Conservation (phyloP, 2,329 filamentous ascomycete genomes). For the Botrytis tulipae region DNA sequence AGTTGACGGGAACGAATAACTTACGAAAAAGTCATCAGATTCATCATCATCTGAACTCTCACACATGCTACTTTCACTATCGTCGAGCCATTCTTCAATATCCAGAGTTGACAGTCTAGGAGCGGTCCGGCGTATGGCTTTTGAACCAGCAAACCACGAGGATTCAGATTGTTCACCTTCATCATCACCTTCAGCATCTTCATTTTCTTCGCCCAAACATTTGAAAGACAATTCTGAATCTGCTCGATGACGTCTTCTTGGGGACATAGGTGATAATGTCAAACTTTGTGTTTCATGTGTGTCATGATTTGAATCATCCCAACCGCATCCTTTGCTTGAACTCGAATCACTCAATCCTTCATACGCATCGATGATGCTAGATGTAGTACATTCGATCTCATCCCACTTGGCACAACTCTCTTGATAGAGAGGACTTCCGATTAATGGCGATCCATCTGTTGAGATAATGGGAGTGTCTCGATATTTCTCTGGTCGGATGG, state of each 20-base stretch:
- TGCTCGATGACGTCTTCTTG: conserved; percentile 12
- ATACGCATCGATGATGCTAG: conserved; percentile 26
- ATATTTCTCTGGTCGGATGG: conserved; percentile 23
- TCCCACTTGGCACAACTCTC: conserved; percentile 21
- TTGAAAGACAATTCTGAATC: conserved; percentile 34
- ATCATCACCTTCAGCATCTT: background rate
- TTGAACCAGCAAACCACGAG: conserved; percentile 25
- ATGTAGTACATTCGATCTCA: conserved; percentile 21
- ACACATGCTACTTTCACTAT: conserved; percentile 25
- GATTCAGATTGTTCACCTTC: conserved; percentile 18
- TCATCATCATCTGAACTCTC: conserved; percentile 25
- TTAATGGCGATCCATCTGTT: conserved; percentile 28
- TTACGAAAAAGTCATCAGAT: conserved; percentile 29
- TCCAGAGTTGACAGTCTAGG: conserved; percentile 16
- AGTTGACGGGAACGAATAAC: conserved; percentile 12
- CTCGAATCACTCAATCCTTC: conserved; percentile 12
- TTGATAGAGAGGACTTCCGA: conserved; percentile 26
- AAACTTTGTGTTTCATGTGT: conserved; percentile 5
- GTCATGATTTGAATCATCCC: background rate
- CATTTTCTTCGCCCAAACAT: conserved; percentile 24
- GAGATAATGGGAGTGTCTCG: conserved; percentile 33
- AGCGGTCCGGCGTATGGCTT: conserved; percentile 8
- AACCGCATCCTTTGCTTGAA: conserved; percentile 5
- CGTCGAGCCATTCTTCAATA: conserved; percentile 32
- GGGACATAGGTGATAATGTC: background rate